Conservation (phyloP, 768 basidiomycete genomes). For the Macrolepiota albuminosa region DNA sequence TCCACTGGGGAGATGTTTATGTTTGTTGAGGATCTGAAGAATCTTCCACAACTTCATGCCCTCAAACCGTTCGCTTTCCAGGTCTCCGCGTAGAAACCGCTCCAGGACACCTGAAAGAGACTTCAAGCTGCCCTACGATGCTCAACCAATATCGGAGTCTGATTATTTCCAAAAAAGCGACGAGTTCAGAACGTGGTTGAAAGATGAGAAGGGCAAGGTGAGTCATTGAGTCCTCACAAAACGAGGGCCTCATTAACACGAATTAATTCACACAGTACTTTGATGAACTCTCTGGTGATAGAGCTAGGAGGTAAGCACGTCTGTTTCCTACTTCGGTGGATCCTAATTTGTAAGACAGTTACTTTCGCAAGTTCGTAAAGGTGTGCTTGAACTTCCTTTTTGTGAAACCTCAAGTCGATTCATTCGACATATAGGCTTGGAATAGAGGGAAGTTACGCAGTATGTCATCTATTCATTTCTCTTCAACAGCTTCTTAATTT, state of each 20-base stretch:
- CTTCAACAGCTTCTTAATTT: background rate
- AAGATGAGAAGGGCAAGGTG: slow-evolving; percentile 54
- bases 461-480: slow-evolving; percentile 24
- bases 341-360: slow-evolving; percentile 44
- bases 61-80: slow-evolving; percentile 31
- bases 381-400: slow-evolving; percentile 28
- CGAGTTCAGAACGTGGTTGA: slow-evolving; percentile 86
- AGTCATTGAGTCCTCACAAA: slow-evolving; percentile 15
- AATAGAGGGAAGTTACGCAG: slow-evolving; percentile 72
- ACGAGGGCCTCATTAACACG: background rate
- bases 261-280: slow-evolving; percentile 54
- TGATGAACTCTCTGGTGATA: slow-evolving; percentile 79
- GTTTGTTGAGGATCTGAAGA: background rate
- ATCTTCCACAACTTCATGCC: slow-evolving; percentile 22
- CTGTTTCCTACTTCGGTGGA: slow-evolving; percentile 14
- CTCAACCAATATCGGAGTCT: slow-evolving; percentile 65
- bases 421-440: slow-evolving; percentile 52
- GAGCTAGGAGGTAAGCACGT: slow-evolving; percentile 60
- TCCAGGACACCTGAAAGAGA: slow-evolving; percentile 32
- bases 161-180: slow-evolving; percentile 89
- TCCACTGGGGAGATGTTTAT: background rate
- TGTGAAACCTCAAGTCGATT: background rate
- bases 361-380: slow-evolving; percentile 92
- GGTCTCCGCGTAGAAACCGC: slow-evolving; percentile 25
- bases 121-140: slow-evolving; percentile 46